Base-by-base conservation (phyloP, 1,284 basidiomycete species). In the Thelephora terrestris region DNA sequence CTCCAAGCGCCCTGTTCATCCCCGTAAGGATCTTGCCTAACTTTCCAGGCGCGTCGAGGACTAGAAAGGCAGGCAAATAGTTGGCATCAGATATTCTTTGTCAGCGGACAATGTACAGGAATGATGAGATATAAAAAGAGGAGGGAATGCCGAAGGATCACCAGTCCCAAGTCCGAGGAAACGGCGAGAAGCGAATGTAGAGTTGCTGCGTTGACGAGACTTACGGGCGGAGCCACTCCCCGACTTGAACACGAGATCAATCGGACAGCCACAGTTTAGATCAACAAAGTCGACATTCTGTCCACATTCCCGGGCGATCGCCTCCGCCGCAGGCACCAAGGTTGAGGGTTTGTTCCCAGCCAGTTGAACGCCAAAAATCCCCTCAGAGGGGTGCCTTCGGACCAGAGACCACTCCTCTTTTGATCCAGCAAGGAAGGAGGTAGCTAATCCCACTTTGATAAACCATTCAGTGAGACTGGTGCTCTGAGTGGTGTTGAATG, bases 221-320 rank as follows among this genome's bases (percentile, higher is more conserved):
- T 47, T 56, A 89, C 91, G 62, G 10, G 92, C 93, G 52, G 86
- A 91, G 0, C 93, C 93, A 45, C 89, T 92, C 0, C 93, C 93
- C 21, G 80, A 79, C 60, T 89, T 89, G 69, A 93, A 98, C 1
- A 99, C 89, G 43, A 99, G 71, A 65, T 99, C 95, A 56, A 98
- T 98, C 2, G 95, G 95, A 65, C 95, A 98, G 4, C 95, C 95
- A 64, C 91, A 91, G 63, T 99, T 99, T 57, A 98, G 69, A 58
- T 99, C 95, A 10, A 95, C 88, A 60, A 95, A 96, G 61, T 96
- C 91, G 24, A 95, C 66, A 20, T 78, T 75, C 9, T 71, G 69
- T 0, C 65, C 64, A 51, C 73, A 79, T 58, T 92, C 85, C 51
- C 75, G 78, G 1, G 75, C 81, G 18, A 98, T 73, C 7, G 87